phyloP scores from a whole-genome alignment of 164 flowering plant species.

The Vitis cinerea region DNA sequence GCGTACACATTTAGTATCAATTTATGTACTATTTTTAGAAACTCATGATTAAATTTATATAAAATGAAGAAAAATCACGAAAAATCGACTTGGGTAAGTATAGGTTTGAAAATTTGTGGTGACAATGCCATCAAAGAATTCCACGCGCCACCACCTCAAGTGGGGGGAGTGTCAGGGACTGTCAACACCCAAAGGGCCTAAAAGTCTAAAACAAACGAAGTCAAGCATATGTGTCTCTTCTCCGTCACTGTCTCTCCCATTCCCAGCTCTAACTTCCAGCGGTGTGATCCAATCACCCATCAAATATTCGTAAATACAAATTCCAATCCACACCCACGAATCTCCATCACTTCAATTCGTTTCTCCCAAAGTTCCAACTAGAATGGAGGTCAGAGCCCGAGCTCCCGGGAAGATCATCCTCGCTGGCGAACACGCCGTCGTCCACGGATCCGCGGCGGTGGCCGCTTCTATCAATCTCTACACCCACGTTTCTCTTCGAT shows the following conservation, averaged over 20 bases:
- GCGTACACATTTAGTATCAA: no score
- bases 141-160: conserved; percentile 1
- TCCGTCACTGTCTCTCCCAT: not conserved
- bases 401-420: conserved; percentile 97
- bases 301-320: not conserved
- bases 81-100: no score
- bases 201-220: not conserved
- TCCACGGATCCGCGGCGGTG: conserved; percentile 89
- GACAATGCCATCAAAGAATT: not conserved
- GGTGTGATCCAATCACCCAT: not conserved
- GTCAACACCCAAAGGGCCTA: not conserved
- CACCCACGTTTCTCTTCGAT: conserved; percentile 56
- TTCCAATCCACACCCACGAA: not conserved
- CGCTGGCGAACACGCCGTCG: conserved; percentile 95
- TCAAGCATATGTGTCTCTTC: not conserved
- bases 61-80: no score
- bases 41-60: no score
- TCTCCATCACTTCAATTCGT: not conserved
- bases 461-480: conserved; percentile 86
- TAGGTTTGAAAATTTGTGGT: no score
- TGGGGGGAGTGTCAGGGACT: not conserved
- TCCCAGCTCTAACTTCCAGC: not conserved
- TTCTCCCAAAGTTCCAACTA: not conserved
- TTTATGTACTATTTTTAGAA: no score
- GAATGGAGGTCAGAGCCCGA: conserved; percentile 81